A percentile compares a stretch with the other conserved stretches of the same genome.
These are phyloP conservation scores for Fusarium miscanthi DNA, from an alignment of 2,329 filamentous ascomycete genomes.

Conservation along the genomic window DNA sequence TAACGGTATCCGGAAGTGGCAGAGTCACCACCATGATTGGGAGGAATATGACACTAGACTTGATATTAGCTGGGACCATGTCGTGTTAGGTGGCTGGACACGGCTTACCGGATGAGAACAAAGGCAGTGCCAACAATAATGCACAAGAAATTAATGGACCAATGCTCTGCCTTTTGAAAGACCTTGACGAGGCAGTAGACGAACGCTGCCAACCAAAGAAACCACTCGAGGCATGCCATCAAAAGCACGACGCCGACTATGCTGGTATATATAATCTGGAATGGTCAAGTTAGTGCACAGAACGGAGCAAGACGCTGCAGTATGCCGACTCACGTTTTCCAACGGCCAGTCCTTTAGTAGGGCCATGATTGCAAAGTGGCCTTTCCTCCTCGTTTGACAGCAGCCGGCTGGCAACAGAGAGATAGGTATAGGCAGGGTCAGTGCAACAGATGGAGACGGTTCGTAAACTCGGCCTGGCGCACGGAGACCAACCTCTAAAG, in stretches of 20 bases:
- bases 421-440: background rate
- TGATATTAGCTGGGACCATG: background rate
- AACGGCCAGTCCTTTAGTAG: constrained; percentile 62
- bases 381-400: background rate
- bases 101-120: constrained; percentile 74
- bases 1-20: constrained; percentile 79
- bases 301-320: background rate
- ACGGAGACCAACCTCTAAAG: background rate
- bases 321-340: constrained; percentile 51
- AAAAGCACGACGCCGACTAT: constrained; percentile 86
- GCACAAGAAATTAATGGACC: constrained; percentile 83
- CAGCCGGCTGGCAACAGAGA: background rate
- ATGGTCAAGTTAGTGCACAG: background rate
- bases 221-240: constrained; percentile 90
- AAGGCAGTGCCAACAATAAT: constrained; percentile 80
- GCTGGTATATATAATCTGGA: constrained; percentile 83
- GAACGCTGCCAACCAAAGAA: constrained; percentile 94
- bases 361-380: constrained; percentile 52
- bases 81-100: background rate
- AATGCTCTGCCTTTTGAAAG: constrained; percentile 88
- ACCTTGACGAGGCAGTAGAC: constrained; percentile 91
- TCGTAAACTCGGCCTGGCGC: background rate
- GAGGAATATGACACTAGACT: constrained; percentile 79
- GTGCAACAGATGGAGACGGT: background rate
- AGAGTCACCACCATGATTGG: constrained; percentile 95